A percentile compares a stretch with the other conserved stretches of the same genome.
Evolutionary conservation across 495 filamentous ascomycete genomes (phyloP).

Genomic region (Trichoderma erinaceum): DNA sequence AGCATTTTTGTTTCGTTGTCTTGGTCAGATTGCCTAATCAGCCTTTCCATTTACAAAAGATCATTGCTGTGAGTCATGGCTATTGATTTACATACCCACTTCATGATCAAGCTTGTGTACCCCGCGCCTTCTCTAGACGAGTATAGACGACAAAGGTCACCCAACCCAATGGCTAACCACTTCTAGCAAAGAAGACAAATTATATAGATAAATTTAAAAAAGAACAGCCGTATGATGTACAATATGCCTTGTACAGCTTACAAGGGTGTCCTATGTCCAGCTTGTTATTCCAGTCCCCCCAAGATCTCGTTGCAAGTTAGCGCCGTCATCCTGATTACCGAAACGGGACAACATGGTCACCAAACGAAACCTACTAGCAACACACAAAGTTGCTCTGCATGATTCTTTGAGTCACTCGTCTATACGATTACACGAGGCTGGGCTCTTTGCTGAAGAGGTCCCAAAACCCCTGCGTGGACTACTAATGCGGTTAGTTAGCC

Average conservation of each 20-base stretch:
- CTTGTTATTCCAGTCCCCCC: neutral
- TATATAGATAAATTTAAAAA: too few relatives aligned
- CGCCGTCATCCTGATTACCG: neutral
- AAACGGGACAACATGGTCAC: neutral
- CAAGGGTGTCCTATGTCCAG: too few relatives aligned
- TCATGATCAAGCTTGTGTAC: neutral
- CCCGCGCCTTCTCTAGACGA: neutral
- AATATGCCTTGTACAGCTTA: too few relatives aligned
- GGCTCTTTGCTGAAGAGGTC: neutral
- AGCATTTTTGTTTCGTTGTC: neutral
- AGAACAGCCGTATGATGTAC: too few relatives aligned
- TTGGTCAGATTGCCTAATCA: neutral
- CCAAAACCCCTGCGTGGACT: neutral
- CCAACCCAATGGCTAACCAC: too few relatives aligned
- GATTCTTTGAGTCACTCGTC: neutral
- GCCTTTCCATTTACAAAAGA: neutral
- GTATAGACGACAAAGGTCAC: too few relatives aligned
- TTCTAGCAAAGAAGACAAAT: too few relatives aligned
- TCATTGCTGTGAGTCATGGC: neutral
- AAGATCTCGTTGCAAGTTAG: neutral
- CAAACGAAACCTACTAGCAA: neutral
- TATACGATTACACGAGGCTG: neutral
- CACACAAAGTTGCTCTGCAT: neutral
- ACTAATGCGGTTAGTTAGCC: neutral
- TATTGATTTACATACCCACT: neutral